Base-by-base conservation (phyloP, 257 asterid genomes). In the Haberlea rhodopensis region DNA sequence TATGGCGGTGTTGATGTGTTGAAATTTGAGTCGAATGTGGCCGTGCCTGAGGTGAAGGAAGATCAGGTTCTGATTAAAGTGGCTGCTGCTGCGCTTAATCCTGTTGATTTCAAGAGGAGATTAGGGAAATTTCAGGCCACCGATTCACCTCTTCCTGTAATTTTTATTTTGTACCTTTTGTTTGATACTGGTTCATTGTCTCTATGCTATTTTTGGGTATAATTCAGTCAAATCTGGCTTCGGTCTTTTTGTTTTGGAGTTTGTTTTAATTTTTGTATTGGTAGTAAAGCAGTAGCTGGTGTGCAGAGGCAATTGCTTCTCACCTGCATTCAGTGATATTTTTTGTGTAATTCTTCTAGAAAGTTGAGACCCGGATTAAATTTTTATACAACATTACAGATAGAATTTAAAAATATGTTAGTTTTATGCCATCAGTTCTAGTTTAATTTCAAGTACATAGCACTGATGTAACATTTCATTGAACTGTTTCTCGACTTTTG, bases 91-190 rank as follows among this genome's bases (percentile, higher is more conserved):
- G 94, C 91, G 55, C 91, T 91, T 59, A 91, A 91, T 21, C 98
- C 98, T 13, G 82, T 91, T 57, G 98, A 91, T 80, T 82, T 73
- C 78, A 91, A 91, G 83, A 75, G 98, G 52, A 80, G 89, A 62
- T 67, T 66, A 0, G 96, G 98, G 15, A 84, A 86, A 75, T 86
- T 88, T 57, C 82, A 86, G 87, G 95, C 96, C 75, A 75, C 95
- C 27, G 98, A 91, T 83, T 86, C 98, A 0, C 94, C 90, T 68
- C 98, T 91, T 65, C 98, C 98, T 5, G 96, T 91, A 86, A 78
- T 25, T 34, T 53, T 51, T 61, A 53, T 62, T 28, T 9, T 16
- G 10, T 9, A n/a, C 1, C n/a, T 37, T 46, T 61, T 21, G 0
- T 11, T 40, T 32, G 16, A n/a, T 65, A 16, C 5, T 26, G 32